Evolutionary conservation across 148 eudicot genomes (phyloP).

Genomic region (Tetragonia tetragonoides): DNA sequence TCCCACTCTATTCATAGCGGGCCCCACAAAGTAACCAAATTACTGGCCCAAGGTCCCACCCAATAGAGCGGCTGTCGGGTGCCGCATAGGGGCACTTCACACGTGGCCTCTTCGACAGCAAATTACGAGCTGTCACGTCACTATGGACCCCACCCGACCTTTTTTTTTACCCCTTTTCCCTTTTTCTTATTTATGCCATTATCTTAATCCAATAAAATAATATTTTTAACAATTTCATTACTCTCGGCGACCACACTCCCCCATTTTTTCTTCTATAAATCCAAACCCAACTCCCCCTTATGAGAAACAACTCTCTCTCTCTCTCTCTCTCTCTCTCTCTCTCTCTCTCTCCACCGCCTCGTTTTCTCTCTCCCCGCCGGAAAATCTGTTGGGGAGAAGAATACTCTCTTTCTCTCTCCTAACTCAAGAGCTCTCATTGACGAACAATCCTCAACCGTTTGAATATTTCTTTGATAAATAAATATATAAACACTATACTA

Average conservation of each 20-base stretch:
- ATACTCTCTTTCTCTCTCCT: background rate
- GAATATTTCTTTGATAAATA: too few relatives aligned
- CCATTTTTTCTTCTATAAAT: background rate
- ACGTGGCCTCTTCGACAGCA: slow-evolving; percentile 40
- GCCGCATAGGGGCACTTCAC: slow-evolving; percentile 44
- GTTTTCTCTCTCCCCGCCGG: background rate
- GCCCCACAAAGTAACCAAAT: too few relatives aligned
- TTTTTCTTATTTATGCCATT: background rate
- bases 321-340: background rate
- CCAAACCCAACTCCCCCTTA: background rate
- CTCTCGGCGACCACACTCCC: background rate
- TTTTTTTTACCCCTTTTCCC: background rate
- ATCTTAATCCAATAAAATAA: background rate
- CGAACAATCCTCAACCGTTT: too few relatives aligned
- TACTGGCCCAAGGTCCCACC: background rate
- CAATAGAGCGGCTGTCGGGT: slow-evolving; percentile 43
- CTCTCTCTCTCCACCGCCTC: background rate
- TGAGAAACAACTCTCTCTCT: background rate
- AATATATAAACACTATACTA: too few relatives aligned
- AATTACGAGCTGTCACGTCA: slow-evolving; percentile 27
- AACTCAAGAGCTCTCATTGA: too few relatives aligned
- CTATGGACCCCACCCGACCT: background rate
- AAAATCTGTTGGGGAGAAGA: background rate
- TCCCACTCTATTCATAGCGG: too few relatives aligned
- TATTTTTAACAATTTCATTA: background rate